Evolutionary conservation across 2,329 filamentous ascomycete genomes (phyloP), one percentile per base, ranked within the genome.

Genomic region (Monilinia fructicola): DNA sequence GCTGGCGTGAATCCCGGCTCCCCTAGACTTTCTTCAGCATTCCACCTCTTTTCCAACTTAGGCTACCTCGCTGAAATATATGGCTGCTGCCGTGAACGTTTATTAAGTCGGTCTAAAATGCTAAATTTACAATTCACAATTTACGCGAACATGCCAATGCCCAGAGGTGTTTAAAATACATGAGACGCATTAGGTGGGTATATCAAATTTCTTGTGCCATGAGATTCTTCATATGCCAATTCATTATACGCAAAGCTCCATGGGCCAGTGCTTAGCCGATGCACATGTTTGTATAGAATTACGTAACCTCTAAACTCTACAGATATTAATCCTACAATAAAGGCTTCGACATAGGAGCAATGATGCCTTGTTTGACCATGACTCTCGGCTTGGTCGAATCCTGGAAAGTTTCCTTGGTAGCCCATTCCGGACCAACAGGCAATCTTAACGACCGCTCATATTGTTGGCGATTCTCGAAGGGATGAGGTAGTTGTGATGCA

Each of bases 361-460:
- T 93, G 71, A 96, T 84, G 56, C 95, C 95, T 80, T 93, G 91
- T 82, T 96, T 97, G 77, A 97, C 82, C 78, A 98, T 82, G 71
- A 98, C 85, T 73, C 92, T 87, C 67, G 95, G 95, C 84, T 94
- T 96, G 68, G 91, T 96, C 69, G 86, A 86, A 73, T 90, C 87
- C 82, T 98, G 93, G 84, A 95, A 95, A 18, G 90, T 92, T 81
- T 92, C 88, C 85, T 97, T 97, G n/a, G 94, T 98, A 72, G 89
- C 88, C 93, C 94, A 99, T 79, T 99, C 94, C 21, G 90, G 92
- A 1, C 95, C 95, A 68, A 98, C 87, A 1, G 95, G 95, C 71
- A 97, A 80, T 54, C 94, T 84, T 67, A 98, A 81, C 70, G 90
- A 91, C 61, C 94, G 83, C 82, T 99, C 95, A 79, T 98, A 98